These are phyloP conservation scores for Syncephalastrum contaminatum DNA, from an alignment of 371 early-diverging fungal genomes.

Conservation along the genomic window DNA sequence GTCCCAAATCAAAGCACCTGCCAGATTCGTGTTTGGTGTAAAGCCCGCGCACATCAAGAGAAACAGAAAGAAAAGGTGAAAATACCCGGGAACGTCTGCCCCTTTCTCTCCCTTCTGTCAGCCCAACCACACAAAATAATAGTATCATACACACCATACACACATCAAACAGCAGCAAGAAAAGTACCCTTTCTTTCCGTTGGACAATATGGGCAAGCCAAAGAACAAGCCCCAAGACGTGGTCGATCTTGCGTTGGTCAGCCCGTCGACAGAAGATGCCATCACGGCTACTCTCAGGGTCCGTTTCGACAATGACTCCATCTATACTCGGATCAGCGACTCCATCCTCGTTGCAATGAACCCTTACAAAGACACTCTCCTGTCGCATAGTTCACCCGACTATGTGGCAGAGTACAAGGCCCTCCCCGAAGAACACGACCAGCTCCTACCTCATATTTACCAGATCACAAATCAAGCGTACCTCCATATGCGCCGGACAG, in stretches of 20 bases:
- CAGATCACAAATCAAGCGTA: constrained; percentile 73
- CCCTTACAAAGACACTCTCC: constrained; percentile 40
- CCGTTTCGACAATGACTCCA: constrained; percentile 52
- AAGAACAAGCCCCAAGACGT: constrained; percentile 23
- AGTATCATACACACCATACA: constrained; percentile 1
- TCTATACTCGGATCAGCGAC: constrained; percentile 68
- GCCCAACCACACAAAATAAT: not conserved
- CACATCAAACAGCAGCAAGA: too few relatives aligned
- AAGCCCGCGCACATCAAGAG: too few relatives aligned
- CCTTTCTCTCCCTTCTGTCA: constrained; percentile 6
- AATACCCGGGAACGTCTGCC: not conserved
- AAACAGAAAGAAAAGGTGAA: too few relatives aligned
- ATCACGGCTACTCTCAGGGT: constrained; percentile 50
- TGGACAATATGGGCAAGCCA: constrained; percentile 16
- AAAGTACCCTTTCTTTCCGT: constrained; percentile 7
- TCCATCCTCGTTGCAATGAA: constrained; percentile 53
- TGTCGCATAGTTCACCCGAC: constrained; percentile 58
- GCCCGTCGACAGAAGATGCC: constrained; percentile 33
- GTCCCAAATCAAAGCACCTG: too few relatives aligned
- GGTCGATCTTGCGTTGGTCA: constrained; percentile 28
- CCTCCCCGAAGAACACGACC: constrained; percentile 52
- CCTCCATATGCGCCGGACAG: constrained; percentile 82
- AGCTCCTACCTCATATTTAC: constrained; percentile 82
- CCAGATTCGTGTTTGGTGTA: too few relatives aligned
- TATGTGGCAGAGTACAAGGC: constrained; percentile 74